These are phyloP conservation scores for Cutaneotrichosporon spelunceum DNA, from an alignment of 1,284 basidiomycete species.

Conservation along the genomic window DNA sequence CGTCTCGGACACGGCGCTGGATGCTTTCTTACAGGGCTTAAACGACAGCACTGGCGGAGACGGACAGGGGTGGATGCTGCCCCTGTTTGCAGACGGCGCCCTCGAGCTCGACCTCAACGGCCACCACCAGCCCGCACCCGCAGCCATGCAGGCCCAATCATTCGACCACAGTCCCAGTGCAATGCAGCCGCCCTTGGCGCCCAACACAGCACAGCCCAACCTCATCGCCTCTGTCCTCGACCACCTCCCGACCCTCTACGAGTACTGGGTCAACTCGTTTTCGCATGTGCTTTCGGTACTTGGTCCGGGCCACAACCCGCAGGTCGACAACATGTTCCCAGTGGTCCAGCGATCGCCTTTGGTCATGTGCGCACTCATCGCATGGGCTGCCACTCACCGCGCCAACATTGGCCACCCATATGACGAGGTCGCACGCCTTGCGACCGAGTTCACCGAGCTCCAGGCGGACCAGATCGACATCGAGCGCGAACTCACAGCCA, in stretches of 20 bases:
- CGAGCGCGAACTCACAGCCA: conserved; percentile 23
- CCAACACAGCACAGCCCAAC: conserved; percentile 7
- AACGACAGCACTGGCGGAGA: conserved; percentile 14
- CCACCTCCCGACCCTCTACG: conserved; percentile 23
- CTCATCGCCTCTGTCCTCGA: conserved; percentile 21
- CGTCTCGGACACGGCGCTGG: conserved; percentile 20
- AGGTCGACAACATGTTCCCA: conserved; percentile 29
- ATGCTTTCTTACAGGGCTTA: conserved; percentile 22
- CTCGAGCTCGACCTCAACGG: conserved; percentile 22
- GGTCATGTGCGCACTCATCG: conserved; percentile 34
- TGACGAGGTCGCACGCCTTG: conserved; percentile 30
- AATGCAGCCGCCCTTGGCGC: neutral
- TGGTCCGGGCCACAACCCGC: conserved; percentile 30
- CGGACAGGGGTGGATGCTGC: conserved; percentile 22
- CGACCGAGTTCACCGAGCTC: conserved; percentile 32
- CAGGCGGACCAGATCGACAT: conserved; percentile 29
- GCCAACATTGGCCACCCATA: conserved; percentile 33
- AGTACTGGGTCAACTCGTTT: conserved; percentile 37
- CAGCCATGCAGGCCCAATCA: neutral
- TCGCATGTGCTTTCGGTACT: conserved; percentile 35
- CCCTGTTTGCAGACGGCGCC: conserved; percentile 18
- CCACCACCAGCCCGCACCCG: neutral
- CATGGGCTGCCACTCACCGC: conserved; percentile 35
- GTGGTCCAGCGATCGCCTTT: conserved; percentile 32
- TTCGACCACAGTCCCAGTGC: conserved; percentile 6